Percentiles rank a stretch among this genome's conserved stretches.
phyloP scores from a whole-genome alignment of 352 stramenopile genomes.

The Phytophthora pini region DNA sequence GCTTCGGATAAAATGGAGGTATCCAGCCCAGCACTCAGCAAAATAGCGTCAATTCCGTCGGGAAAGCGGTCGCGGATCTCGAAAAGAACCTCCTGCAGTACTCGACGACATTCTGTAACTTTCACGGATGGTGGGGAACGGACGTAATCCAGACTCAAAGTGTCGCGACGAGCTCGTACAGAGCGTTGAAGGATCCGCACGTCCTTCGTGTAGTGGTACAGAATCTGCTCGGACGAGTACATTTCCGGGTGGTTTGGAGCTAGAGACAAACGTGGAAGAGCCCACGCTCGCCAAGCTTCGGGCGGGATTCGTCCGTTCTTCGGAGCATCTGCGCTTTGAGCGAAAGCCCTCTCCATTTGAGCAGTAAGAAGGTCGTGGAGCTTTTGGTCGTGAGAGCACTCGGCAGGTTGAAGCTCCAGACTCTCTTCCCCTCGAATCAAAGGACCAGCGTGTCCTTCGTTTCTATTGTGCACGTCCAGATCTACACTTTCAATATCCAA shows the following conservation, averaged over 20 bases:
- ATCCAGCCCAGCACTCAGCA: constrained; percentile 74
- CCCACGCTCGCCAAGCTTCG: constrained; percentile 65
- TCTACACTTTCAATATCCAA: constrained; percentile 45
- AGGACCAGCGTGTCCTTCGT: constrained; percentile 4
- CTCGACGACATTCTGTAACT: constrained; percentile 50
- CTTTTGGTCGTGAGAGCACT: constrained; percentile 50
- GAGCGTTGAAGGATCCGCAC: constrained; percentile 47
- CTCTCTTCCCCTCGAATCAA: constrained; percentile 20
- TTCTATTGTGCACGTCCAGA: constrained; percentile 1
- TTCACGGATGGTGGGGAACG: constrained; percentile 37
- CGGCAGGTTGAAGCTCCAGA: constrained; percentile 22
- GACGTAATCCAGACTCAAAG: constrained; percentile 54
- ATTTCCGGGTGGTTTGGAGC: constrained; percentile 62
- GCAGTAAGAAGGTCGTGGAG: constrained; percentile 43
- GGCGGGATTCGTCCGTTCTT: constrained; percentile 40
- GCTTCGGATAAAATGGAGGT: constrained; percentile 78
- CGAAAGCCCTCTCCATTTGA: constrained; percentile 59
- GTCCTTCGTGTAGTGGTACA: constrained; percentile 84
- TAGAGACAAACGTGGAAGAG: constrained; percentile 61
- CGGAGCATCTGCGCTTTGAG: constrained; percentile 41
- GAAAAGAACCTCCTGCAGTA: constrained; percentile 62
- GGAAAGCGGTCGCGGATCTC: constrained; percentile 46
- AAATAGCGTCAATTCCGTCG: constrained; percentile 49
- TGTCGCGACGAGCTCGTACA: constrained; percentile 37
- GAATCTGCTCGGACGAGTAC: constrained; percentile 68